phyloP scores from a whole-genome alignment of 805 yeast species.

The Cyberlindnera xishuangbannaensis region DNA sequence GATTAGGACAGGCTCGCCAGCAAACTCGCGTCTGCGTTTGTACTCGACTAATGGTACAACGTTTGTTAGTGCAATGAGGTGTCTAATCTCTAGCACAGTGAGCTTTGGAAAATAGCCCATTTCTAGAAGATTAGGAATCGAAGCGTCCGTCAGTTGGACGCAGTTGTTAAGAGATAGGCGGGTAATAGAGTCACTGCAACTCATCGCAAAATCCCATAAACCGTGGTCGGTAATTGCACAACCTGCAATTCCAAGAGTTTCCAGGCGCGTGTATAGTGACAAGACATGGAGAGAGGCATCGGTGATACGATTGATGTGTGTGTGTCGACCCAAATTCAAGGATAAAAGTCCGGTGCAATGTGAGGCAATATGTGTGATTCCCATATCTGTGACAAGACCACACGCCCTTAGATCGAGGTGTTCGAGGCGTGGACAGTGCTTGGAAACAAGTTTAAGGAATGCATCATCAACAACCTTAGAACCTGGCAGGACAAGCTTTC shows the following conservation, averaged over 20 bases:
- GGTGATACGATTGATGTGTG: conserved; percentile 59
- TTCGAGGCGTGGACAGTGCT: conserved; percentile 51
- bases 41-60: conserved; percentile 63
- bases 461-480: conserved; percentile 55
- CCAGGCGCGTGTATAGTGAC: conserved; percentile 38
- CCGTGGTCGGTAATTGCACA: conserved; percentile 72
- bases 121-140: conserved; percentile 44
- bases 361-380: conserved; percentile 60
- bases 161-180: conserved; percentile 78
- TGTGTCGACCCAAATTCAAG: conserved; percentile 79
- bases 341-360: conserved; percentile 50
- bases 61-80: conserved; percentile 49
- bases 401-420: conserved; percentile 80
- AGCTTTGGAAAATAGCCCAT: conserved; percentile 49
- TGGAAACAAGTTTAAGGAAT: conserved; percentile 46
- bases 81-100: conserved; percentile 72
- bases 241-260: conserved; percentile 86
- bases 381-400: conserved; percentile 68
- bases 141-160: conserved; percentile 46
- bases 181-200: conserved; percentile 44
- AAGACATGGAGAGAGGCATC: conserved; percentile 60
- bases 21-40: conserved; percentile 36
- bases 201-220: conserved; percentile 71
- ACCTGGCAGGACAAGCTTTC: conserved; percentile 60
- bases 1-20: conserved; percentile 41